A percentile compares a stretch with the other conserved stretches of the same genome.
These are phyloP conservation scores for Solanum gandarillasii DNA, from an alignment of 257 asterid genomes.

Conservation along the genomic window DNA sequence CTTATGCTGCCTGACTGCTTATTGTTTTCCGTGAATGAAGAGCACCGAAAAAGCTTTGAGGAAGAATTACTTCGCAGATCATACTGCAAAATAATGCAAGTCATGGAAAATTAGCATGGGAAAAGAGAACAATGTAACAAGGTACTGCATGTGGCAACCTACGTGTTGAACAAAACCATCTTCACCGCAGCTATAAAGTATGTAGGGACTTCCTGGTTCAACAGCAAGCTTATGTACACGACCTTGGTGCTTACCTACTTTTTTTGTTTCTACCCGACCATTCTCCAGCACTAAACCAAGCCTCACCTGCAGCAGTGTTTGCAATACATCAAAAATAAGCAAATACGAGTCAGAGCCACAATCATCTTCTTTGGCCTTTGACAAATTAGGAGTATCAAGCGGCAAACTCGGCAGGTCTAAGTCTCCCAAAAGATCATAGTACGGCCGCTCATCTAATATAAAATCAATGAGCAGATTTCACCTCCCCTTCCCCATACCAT, in stretches of 20 bases:
- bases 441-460: too few species aligned
- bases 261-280: constrained; percentile 56
- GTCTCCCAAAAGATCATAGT: too few species aligned
- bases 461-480: too few species aligned
- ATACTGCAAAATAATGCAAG: constrained; percentile 43
- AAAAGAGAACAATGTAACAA: neutral
- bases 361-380: neutral
- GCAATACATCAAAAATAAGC: neutral
- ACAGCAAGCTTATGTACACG: constrained; percentile 80
- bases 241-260: constrained; percentile 57
- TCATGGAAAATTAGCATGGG: neutral
- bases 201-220: constrained; percentile 71
- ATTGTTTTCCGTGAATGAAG: constrained; percentile 24
- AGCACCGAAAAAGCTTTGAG: constrained; percentile 57
- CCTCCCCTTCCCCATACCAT: too few species aligned
- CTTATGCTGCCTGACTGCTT: constrained; percentile 23
- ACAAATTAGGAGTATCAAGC: neutral
- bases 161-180: constrained; percentile 76
- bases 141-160: constrained; percentile 11
- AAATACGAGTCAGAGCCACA: neutral
- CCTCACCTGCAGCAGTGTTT: constrained; percentile 48
- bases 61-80: constrained; percentile 62
- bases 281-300: constrained; percentile 48
- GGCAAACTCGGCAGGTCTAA: neutral
- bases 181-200: constrained; percentile 77